phyloP scores from a whole-genome alignment of 108 stramenopile genomes.

The Mediolabrus comicus region DNA sequence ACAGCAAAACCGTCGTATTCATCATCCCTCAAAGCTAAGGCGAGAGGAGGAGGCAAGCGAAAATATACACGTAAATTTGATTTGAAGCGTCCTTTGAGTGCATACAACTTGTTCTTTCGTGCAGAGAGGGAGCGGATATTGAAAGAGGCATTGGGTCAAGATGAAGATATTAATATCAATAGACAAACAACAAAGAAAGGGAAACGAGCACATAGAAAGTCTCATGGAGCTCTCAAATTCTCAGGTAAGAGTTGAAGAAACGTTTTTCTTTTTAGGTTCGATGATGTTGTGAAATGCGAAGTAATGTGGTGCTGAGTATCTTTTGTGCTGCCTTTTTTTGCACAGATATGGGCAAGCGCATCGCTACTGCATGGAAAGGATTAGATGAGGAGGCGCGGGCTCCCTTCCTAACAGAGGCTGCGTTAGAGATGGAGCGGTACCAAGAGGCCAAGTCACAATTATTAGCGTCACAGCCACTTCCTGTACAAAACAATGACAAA shows the following conservation, averaged over 20 bases:
- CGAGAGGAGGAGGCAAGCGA: background rate
- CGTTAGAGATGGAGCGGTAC: constrained; percentile 49
- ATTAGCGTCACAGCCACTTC: too few species aligned
- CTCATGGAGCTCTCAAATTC: constrained; percentile 3
- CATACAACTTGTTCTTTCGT: constrained; percentile 3
- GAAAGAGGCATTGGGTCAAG: background rate
- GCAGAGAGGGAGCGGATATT: background rate
- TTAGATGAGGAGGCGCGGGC: constrained; percentile 36
- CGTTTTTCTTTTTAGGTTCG: background rate
- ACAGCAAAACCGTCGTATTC: background rate
- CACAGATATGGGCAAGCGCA: constrained; percentile 62
- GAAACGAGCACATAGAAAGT: constrained; percentile 1
- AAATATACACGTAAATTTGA: background rate
- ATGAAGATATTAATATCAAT: background rate
- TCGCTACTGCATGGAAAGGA: constrained; percentile 63
- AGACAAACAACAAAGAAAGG: background rate
- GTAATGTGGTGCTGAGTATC: too few species aligned
- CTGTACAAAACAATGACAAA: background rate
- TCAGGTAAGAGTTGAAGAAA: background rate
- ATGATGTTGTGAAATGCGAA: background rate
- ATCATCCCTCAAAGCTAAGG: background rate
- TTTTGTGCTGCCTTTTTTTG: constrained; percentile 66
- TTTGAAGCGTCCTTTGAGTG: background rate
- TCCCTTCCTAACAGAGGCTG: constrained; percentile 48
- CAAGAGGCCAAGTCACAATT: constrained; percentile 1